phyloP scores from a whole-genome alignment of 129 eudicot species.

The Helichrysum umbraculigerum region DNA sequence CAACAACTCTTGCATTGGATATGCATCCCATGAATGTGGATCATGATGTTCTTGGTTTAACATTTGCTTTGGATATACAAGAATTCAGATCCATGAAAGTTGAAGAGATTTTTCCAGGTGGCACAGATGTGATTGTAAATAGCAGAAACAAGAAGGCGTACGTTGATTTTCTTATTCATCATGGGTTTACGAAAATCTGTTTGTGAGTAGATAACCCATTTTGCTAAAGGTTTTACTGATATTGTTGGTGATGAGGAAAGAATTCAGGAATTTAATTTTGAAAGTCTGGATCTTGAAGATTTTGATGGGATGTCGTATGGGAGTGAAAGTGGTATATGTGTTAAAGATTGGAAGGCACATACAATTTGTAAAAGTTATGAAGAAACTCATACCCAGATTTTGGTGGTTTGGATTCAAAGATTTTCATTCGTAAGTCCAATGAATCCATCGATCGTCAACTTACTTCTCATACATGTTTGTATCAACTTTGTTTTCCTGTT shows the following conservation, averaged over 20 bases:
- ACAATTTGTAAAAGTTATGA: constrained; percentile 67
- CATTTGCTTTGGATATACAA: constrained; percentile 59
- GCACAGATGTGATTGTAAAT: constrained; percentile 50
- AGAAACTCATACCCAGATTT: constrained; percentile 68
- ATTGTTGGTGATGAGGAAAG: constrained; percentile 30
- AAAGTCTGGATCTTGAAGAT: constrained; percentile 64
- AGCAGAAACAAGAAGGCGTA: constrained; percentile 68
- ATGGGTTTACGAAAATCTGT: constrained; percentile 60
- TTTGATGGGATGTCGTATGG: constrained; percentile 75
- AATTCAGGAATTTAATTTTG: constrained; percentile 44
- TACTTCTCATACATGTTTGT: constrained; percentile 82
- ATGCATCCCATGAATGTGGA: constrained; percentile 71
- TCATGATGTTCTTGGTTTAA: constrained; percentile 64
- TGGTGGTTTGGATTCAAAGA: constrained; percentile 70
- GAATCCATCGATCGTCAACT: constrained; percentile 57
- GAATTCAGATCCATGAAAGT: constrained; percentile 66
- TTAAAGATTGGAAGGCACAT: constrained; percentile 84
- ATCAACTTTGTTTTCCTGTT: constrained; percentile 60
- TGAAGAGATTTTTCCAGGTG: no score
- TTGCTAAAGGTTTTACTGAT: constrained; percentile 65
- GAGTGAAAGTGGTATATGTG: constrained; percentile 59
- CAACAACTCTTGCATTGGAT: no score
- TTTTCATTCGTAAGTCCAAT: constrained; percentile 45
- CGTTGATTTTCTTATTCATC: constrained; percentile 55
- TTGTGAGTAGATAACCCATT: constrained; percentile 54